These are phyloP conservation scores for Naganishia sp. DNA, from an alignment of 1,284 basidiomycete species.

Conservation along the genomic window DNA sequence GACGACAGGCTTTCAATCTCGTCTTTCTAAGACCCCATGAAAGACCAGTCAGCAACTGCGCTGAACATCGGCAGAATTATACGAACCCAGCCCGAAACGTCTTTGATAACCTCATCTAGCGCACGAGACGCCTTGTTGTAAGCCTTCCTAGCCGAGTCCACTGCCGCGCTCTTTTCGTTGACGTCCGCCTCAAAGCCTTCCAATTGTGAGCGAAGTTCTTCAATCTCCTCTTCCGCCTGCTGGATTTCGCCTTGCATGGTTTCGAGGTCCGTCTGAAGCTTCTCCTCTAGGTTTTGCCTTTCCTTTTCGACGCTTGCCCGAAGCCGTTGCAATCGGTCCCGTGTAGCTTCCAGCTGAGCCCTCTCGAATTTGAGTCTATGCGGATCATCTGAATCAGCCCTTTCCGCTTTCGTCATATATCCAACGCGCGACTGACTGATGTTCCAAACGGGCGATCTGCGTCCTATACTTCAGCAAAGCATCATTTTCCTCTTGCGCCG, in stretches of 20 bases:
- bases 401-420: conserved; percentile 9
- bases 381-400: conserved; percentile 7
- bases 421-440: conserved; percentile 66
- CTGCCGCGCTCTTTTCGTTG: conserved; percentile 66
- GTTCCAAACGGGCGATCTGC: conserved; percentile 80
- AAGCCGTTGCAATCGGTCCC: conserved; percentile 66
- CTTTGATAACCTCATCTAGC: conserved; percentile 84
- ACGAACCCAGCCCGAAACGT: conserved; percentile 75
- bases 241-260: conserved; percentile 67
- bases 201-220: conserved; percentile 53
- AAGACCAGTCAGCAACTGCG: background rate
- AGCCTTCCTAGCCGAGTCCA: conserved; percentile 76
- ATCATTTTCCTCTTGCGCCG: conserved; percentile 82
- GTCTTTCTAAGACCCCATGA: conserved; percentile 68
- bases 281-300: conserved; percentile 60
- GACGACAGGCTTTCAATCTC: conserved; percentile 86
- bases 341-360: conserved; percentile 67
- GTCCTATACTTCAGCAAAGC: conserved; percentile 80
- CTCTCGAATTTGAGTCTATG: conserved; percentile 73
- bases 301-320: conserved; percentile 63
- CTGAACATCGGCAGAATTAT: background rate
- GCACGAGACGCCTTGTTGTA: conserved; percentile 69
- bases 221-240: conserved; percentile 63
- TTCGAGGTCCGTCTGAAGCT: conserved; percentile 62
- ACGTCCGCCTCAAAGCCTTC: conserved; percentile 59